Base-by-base conservation (phyloP, 805 yeast species). In the Yamadazyma olivae region DNA sequence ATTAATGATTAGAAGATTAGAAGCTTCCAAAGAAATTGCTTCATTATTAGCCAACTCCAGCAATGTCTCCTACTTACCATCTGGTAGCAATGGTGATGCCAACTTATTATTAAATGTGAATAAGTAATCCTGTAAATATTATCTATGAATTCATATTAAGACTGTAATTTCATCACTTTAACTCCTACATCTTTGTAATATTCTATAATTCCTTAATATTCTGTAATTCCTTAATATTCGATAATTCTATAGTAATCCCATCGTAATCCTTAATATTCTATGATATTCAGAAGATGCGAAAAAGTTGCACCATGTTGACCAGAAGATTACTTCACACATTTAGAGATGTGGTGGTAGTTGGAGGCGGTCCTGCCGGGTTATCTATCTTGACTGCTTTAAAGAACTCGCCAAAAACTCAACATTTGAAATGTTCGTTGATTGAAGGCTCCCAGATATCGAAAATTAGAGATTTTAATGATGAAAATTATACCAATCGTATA, bases 281-380 rank as follows among this genome's bases (percentile, higher is more conserved):
- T n/a, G n/a, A n/a, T n/a, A n/a, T n/a, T n/a, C n/a, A n/a, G n/a
- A n/a, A n/a, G n/a, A n/a, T n/a, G n/a, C 23, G 23, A 22, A 32
- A 25, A 25, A 25, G 19, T 33, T 21, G 30, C 36, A 33, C 26
- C 32, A 34, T 28, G 32, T 13, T 34, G 23, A 17, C 16, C 29
- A 35, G 23, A 35, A 31, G 38, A 19, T 19, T 35, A 10, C 8
- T 30, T 2, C 39, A 36, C 15, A 20, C 30, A 9, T 39, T 48
- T n/a, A 68, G 58, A 19, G 97, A 91, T 58, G 76, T 93, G 15
- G 81, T 87, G 6, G 84, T 93, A 36, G 84, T 93, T 24, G 99
- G 99, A 24, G 98, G 95, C 6, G 99, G 99, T 0, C 96, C 98
- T 1, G 98, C 98, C 1, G 99, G 99, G 0, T 64, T 93, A 38